Evolutionary conservation across 148 eudicot genomes (phyloP).

Genomic region (Chenopodium formosanum): DNA sequence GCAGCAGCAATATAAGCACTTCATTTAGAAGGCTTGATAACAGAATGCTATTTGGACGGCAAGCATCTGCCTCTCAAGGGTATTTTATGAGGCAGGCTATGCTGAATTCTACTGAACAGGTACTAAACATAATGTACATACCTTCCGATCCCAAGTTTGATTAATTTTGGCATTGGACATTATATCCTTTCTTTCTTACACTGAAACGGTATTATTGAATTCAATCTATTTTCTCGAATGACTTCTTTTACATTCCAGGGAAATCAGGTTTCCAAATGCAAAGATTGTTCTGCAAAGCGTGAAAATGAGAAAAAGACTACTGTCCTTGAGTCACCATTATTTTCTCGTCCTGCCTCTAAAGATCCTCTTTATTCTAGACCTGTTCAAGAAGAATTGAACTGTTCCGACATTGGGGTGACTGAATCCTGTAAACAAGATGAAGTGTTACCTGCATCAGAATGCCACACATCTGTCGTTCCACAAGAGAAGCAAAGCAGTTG

Average conservation of each 20-base stretch:
- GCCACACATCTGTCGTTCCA: slow-evolving; percentile 52
- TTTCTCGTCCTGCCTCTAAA: slow-evolving; percentile 42
- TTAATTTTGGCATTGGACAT: neutral
- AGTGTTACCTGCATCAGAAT: slow-evolving; percentile 31
- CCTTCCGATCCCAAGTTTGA: neutral
- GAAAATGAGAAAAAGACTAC: slow-evolving; percentile 21
- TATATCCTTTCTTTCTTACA: neutral
- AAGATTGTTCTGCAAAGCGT: slow-evolving; percentile 23
- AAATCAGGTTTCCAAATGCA: slow-evolving; percentile 24
- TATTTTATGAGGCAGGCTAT: slow-evolving; percentile 62
- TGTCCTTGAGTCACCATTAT: slow-evolving; percentile 39
- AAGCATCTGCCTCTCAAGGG: slow-evolving; percentile 60
- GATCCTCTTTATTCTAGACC: slow-evolving; percentile 50
- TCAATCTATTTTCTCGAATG: neutral
- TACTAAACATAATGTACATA: neutral
- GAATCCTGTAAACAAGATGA: slow-evolving; percentile 18
- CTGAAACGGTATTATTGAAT: neutral
- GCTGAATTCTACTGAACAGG: slow-evolving; percentile 40
- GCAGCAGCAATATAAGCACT: slow-evolving; percentile 56
- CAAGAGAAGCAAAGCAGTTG: slow-evolving; percentile 21
- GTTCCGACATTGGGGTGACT: slow-evolving; percentile 11
- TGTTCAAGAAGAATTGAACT: slow-evolving; percentile 25
- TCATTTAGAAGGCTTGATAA: slow-evolving; percentile 58
- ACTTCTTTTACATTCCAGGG: slow-evolving; percentile 29
- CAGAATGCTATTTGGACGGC: slow-evolving; percentile 53